Evolutionary conservation across 164 flowering plant species (phyloP).

Genomic region (Piper betle): DNA sequence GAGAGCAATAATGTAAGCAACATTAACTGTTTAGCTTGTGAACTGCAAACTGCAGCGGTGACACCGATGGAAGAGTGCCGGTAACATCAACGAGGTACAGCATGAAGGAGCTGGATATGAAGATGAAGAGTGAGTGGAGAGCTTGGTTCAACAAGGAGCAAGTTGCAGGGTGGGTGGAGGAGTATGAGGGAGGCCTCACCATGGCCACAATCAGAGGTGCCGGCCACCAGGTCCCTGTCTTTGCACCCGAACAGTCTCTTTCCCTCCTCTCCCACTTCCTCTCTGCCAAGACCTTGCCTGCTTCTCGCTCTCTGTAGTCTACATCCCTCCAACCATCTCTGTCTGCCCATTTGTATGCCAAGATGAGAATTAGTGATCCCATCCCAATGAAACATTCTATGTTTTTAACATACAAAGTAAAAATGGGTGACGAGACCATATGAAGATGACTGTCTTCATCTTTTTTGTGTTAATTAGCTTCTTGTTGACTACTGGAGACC

Average conservation of each 20-base stretch:
- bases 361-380: too few relatives aligned
- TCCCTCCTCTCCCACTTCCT: slow-evolving; percentile 37
- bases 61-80: slow-evolving; percentile 27
- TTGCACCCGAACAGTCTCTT: slow-evolving; percentile 30
- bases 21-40: neutral
- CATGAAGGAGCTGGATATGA: slow-evolving; percentile 15
- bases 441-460: too few relatives aligned
- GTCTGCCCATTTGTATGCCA: neutral
- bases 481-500: too few relatives aligned
- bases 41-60: slow-evolving; percentile 22
- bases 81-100: slow-evolving; percentile 23
- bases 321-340: neutral
- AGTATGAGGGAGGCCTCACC: slow-evolving; percentile 26
- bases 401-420: too few relatives aligned
- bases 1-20: too few relatives aligned
- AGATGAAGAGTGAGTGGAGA: slow-evolving; percentile 15
- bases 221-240: slow-evolving; percentile 24
- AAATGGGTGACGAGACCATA: too few relatives aligned
- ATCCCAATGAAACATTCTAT: too few relatives aligned
- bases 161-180: slow-evolving; percentile 36
- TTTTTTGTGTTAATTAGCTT: too few relatives aligned
- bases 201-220: slow-evolving; percentile 44
- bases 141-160: slow-evolving; percentile 33
- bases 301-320: slow-evolving; percentile 6
- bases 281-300: slow-evolving; percentile 19